A percentile compares a stretch with the other conserved stretches of the same genome.
Conservation (phyloP, 2,329 filamentous ascomycete species). For the Hypomyces rosellus region DNA sequence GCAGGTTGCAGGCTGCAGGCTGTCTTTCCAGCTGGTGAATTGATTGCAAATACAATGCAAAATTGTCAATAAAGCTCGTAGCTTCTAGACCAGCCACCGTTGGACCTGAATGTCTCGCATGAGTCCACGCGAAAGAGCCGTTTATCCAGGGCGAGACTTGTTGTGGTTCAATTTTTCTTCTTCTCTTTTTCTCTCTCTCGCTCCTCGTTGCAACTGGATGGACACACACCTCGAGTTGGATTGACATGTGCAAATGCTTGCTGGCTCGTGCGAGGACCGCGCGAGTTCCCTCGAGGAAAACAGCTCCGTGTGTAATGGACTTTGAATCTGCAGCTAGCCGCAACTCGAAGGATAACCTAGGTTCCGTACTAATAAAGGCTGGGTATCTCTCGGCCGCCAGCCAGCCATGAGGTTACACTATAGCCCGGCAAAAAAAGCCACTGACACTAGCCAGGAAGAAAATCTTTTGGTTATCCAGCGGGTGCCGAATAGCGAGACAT, state of each 20-base stretch:
- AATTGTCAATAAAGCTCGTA: background rate
- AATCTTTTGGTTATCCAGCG: background rate
- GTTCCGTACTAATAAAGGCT: background rate
- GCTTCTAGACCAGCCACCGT: no score
- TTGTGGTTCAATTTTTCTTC: background rate
- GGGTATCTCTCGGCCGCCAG: background rate
- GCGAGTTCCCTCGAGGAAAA: background rate
- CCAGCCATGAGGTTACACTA: background rate
- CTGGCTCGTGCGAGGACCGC: background rate
- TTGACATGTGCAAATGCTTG: constrained; percentile 9
- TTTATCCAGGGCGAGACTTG: background rate
- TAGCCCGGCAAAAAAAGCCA: background rate
- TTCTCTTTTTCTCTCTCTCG: no score
- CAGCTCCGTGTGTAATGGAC: constrained; percentile 1
- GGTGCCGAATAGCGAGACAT: constrained; percentile 8
- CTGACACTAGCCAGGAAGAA: constrained; percentile 1
- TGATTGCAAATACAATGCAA: background rate
- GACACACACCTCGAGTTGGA: background rate
- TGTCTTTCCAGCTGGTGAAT: background rate
- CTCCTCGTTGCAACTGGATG: background rate
- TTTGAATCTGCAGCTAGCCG: background rate
- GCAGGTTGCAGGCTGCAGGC: background rate
- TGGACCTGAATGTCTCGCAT: no score
- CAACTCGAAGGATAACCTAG: background rate
- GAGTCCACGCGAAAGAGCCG: no score